These are phyloP conservation scores for Candida ficus DNA, from an alignment of 805 yeast genomes.

Conservation along the genomic window DNA sequence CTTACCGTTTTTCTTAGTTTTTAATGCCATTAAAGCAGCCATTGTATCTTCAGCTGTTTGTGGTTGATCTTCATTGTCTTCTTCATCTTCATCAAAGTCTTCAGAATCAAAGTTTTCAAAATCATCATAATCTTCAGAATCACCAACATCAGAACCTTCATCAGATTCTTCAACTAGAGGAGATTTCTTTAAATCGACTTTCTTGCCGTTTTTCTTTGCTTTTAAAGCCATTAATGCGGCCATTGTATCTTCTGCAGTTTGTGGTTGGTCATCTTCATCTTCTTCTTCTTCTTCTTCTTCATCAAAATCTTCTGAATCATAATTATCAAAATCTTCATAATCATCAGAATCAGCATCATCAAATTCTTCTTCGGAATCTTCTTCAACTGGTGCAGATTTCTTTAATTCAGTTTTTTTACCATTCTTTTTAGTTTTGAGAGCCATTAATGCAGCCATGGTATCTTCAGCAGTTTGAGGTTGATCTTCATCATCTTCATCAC, in stretches of 20 bases:
- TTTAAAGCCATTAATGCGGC: slow-evolving; percentile 38
- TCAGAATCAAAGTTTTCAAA: slow-evolving; percentile 9
- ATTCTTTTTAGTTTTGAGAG: slow-evolving; percentile 32
- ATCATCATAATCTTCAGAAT: slow-evolving; percentile 26
- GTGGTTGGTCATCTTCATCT: slow-evolving; percentile 22
- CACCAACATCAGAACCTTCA: slow-evolving; percentile 16
- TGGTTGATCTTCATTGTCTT: no score
- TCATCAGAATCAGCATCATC: slow-evolving; percentile 25
- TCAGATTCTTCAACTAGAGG: slow-evolving; percentile 17
- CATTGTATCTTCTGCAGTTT: slow-evolving; percentile 38
- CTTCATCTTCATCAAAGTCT: not conserved
- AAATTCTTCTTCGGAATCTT: slow-evolving; percentile 13
- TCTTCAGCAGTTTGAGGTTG: slow-evolving; percentile 35
- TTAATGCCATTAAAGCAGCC: slow-evolving; percentile 37
- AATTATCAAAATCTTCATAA: slow-evolving; percentile 19
- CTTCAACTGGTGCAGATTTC: slow-evolving; percentile 10
- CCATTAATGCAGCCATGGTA: slow-evolving; percentile 40
- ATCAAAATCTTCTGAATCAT: no score
- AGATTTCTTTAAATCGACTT: not conserved
- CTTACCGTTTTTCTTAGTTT: slow-evolving; percentile 20
- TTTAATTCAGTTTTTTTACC: slow-evolving; percentile 12
- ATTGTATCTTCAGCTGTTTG: slow-evolving; percentile 37
- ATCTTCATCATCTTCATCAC: slow-evolving; percentile 26
- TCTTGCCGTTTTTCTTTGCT: slow-evolving; percentile 26
- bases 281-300: slow-evolving; percentile 1